Percentiles rank a stretch among this genome's conserved stretches.
These are phyloP conservation scores for Vitis labrusca DNA, from an alignment of 164 flowering plant species.

Conservation along the genomic window DNA sequence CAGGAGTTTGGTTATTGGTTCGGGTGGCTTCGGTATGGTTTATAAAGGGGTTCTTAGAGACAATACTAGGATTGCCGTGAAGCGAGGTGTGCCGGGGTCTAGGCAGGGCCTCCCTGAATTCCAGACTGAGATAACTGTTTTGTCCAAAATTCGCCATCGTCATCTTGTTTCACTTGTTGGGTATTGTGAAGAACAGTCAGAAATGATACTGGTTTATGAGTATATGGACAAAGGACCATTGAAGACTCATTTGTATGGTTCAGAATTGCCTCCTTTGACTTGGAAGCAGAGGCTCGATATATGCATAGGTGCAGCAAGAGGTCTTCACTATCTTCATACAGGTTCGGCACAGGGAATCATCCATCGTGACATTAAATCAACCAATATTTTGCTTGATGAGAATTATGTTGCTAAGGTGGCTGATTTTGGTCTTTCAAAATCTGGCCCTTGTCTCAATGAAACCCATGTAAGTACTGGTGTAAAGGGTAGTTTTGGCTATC, in stretches of 20 bases:
- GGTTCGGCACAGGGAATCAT: slow-evolving; percentile 70
- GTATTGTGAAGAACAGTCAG: slow-evolving; percentile 74
- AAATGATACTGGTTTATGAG: slow-evolving; percentile 84
- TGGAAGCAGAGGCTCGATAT: slow-evolving; percentile 70
- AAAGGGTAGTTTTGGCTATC: slow-evolving; percentile 72
- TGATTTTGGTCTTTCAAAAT: slow-evolving; percentile 71
- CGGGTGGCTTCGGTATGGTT: slow-evolving; percentile 88
- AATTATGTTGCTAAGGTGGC: slow-evolving; percentile 63
- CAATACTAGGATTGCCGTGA: slow-evolving; percentile 67
- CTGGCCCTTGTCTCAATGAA: slow-evolving; percentile 64
- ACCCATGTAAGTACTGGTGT: slow-evolving; percentile 76
- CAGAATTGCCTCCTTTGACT: slow-evolving; percentile 47
- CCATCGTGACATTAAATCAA: slow-evolving; percentile 71
- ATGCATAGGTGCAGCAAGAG: slow-evolving; percentile 73
- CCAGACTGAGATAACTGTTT: slow-evolving; percentile 65
- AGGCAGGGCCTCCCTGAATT: slow-evolving; percentile 84
- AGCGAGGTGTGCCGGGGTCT: slow-evolving; percentile 70
- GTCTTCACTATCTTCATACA: slow-evolving; percentile 69
- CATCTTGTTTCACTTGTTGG: slow-evolving; percentile 81
- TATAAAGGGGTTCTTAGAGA: slow-evolving; percentile 69
- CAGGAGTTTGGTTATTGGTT: slow-evolving; percentile 55
- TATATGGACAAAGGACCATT: slow-evolving; percentile 80
- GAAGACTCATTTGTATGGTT: slow-evolving; percentile 66
- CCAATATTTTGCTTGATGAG: slow-evolving; percentile 63
- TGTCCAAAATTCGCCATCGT: slow-evolving; percentile 70